Percentiles rank a stretch among this genome's conserved stretches.
phyloP scores from a whole-genome alignment of 2,329 filamentous ascomycete genomes.

The Pseudocercospora macadamiae region DNA sequence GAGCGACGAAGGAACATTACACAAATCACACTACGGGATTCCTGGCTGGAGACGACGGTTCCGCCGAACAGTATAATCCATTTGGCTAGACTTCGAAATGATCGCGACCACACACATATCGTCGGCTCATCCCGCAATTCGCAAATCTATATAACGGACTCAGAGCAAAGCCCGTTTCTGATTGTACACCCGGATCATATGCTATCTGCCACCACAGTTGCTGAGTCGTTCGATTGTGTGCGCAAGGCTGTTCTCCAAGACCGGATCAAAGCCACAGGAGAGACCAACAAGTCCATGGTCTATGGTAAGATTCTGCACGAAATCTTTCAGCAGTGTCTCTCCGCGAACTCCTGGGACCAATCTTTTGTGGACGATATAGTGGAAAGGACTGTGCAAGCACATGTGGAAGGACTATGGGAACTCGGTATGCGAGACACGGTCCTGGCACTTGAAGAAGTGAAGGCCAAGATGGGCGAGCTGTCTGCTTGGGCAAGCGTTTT shows the following conservation, averaged over 20 bases:
- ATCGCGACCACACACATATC: not conserved
- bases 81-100: conserved; percentile 58
- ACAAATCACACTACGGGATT: conserved; percentile 76
- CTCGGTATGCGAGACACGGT: conserved; percentile 71
- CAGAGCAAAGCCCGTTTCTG: conserved; percentile 69
- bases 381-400: conserved; percentile 68
- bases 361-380: conserved; percentile 69
- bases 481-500: conserved; percentile 83
- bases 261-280: conserved; percentile 86
- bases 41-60: conserved; percentile 83
- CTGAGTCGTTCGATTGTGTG: conserved; percentile 92
- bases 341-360: conserved; percentile 78
- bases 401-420: conserved; percentile 87
- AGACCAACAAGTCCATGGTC: conserved; percentile 76
- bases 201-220: conserved; percentile 90
- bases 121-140: conserved; percentile 50
- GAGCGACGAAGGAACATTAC: conserved; percentile 69
- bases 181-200: conserved; percentile 95
- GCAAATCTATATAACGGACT: conserved; percentile 74
- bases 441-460: conserved; percentile 76
- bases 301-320: conserved; percentile 95
- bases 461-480: conserved; percentile 80
- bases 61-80: conserved; percentile 78
- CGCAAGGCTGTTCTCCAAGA: conserved; percentile 92
- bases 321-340: conserved; percentile 87